Conservation (phyloP, 2,329 filamentous ascomycete genomes). For the Calonectria leucothoes region DNA sequence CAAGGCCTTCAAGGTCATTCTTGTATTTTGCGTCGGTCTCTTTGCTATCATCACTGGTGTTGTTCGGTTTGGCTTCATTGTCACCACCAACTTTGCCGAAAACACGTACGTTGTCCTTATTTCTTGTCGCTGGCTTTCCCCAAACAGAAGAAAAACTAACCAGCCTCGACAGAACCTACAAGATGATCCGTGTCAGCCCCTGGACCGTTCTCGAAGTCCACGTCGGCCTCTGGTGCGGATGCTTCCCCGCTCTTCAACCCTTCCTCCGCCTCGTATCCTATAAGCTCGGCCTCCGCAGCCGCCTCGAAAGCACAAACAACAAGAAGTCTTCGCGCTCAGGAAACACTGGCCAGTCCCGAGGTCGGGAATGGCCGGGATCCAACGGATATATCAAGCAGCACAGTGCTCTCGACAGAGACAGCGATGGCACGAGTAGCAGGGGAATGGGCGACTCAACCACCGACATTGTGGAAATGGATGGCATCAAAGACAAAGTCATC, state of each 20-base stretch:
- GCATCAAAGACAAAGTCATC: slow-evolving; percentile 29
- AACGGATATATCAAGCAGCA: slow-evolving; percentile 26
- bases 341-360: slow-evolving; percentile 14
- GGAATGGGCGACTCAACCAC: slow-evolving; percentile 24
- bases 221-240: slow-evolving; percentile 54
- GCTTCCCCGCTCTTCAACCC: slow-evolving; percentile 54
- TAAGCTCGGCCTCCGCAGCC: slow-evolving; percentile 24
- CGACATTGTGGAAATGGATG: slow-evolving; percentile 26
- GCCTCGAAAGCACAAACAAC: slow-evolving; percentile 27
- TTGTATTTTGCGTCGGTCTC: slow-evolving; percentile 51
- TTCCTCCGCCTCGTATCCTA: slow-evolving; percentile 46
- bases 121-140: not conserved
- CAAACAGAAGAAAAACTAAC: slow-evolving; percentile 3
- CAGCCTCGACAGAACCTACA: slow-evolving; percentile 44
- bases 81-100: slow-evolving; percentile 40
- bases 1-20: slow-evolving; percentile 49
- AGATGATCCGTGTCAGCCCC: slow-evolving; percentile 47
- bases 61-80: slow-evolving; percentile 48
- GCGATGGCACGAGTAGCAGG: slow-evolving; percentile 11
- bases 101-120: slow-evolving; percentile 45
- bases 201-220: slow-evolving; percentile 56
- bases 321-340: slow-evolving; percentile 34
- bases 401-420: slow-evolving; percentile 18
- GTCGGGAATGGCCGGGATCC: slow-evolving; percentile 27
- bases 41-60: slow-evolving; percentile 51